These are phyloP conservation scores for Leccinum fibrillosum DNA, from an alignment of 768 basidiomycete genomes.

Conservation along the genomic window DNA sequence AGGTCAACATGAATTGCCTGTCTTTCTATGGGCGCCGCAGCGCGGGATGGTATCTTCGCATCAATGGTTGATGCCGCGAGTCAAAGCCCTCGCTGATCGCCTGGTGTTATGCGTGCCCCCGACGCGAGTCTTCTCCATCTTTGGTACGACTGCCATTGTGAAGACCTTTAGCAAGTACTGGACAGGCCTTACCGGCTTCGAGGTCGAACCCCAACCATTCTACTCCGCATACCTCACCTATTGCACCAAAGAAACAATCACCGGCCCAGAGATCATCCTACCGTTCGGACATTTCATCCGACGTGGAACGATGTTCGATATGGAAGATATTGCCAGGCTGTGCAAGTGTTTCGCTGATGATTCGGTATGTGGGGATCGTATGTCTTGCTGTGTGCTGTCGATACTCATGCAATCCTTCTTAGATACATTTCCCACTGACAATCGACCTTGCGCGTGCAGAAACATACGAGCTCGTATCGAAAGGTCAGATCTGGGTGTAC, in stretches of 20 bases:
- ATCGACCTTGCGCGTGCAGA: constrained; percentile 40
- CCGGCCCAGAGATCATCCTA: constrained; percentile 19
- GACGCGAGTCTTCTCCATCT: constrained; percentile 50
- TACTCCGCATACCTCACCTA: constrained; percentile 48
- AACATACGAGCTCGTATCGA: constrained; percentile 45
- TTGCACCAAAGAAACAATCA: constrained; percentile 40
- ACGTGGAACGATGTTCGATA: constrained; percentile 37
- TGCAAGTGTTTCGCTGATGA: constrained; percentile 51
- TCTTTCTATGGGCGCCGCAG: constrained; percentile 48
- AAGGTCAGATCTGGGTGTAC: constrained; percentile 53
- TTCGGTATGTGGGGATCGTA: constrained; percentile 38
- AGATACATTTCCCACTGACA: constrained; percentile 46
- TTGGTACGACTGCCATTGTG: constrained; percentile 41
- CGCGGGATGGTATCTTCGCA: constrained; percentile 21
- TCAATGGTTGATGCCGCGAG: constrained; percentile 33
- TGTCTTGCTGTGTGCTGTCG: neutral
- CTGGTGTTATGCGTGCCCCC: constrained; percentile 37
- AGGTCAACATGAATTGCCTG: constrained; percentile 45
- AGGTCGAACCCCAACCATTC: constrained; percentile 41
- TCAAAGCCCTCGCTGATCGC: constrained; percentile 36
- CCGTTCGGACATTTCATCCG: constrained; percentile 37
- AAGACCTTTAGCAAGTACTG: constrained; percentile 43
- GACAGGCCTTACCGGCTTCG: constrained; percentile 40
- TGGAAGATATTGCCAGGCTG: constrained; percentile 39
- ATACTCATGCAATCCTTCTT: constrained; percentile 3